These are phyloP conservation scores for Biscogniauxia marginata DNA, from an alignment of 2,329 filamentous ascomycete species.

Conservation along the genomic window DNA sequence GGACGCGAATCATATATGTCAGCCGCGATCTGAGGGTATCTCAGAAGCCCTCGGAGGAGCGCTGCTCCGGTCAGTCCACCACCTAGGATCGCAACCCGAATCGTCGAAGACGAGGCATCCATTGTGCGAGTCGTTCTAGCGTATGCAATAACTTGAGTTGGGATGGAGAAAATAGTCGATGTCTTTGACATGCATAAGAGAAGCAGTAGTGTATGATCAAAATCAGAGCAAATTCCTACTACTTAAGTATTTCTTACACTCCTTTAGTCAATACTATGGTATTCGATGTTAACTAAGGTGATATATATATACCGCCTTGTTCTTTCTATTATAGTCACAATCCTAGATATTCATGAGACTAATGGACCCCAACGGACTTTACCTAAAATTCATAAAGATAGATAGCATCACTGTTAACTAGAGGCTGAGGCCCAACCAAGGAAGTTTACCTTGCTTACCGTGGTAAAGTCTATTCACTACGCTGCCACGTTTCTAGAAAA, in stretches of 20 bases:
- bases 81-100: constrained; percentile 32
- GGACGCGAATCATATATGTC: constrained; percentile 31
- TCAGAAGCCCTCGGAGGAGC: constrained; percentile 27
- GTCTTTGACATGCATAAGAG: not conserved
- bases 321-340: no score
- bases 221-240: not conserved
- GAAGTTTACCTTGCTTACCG: not conserved
- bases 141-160: not conserved
- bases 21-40: constrained; percentile 28
- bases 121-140: constrained; percentile 7
- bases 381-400: no score
- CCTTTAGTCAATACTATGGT: no score
- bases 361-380: no score
- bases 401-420: no score
- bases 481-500: not conserved
- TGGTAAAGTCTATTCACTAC: not conserved
- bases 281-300: no score
- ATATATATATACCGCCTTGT: not conserved
- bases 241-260: not conserved
- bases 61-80: constrained; percentile 26
- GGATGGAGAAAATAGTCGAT: not conserved
- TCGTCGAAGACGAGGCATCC: constrained; percentile 20
- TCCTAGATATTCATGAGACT: no score
- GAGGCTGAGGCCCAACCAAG: not conserved
- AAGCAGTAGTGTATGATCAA: not conserved